Evolutionary conservation across 2,329 filamentous ascomycete genomes (phyloP), one percentile per base, ranked within the genome.

Genomic region (Alternaria hordeiaustralica): DNA sequence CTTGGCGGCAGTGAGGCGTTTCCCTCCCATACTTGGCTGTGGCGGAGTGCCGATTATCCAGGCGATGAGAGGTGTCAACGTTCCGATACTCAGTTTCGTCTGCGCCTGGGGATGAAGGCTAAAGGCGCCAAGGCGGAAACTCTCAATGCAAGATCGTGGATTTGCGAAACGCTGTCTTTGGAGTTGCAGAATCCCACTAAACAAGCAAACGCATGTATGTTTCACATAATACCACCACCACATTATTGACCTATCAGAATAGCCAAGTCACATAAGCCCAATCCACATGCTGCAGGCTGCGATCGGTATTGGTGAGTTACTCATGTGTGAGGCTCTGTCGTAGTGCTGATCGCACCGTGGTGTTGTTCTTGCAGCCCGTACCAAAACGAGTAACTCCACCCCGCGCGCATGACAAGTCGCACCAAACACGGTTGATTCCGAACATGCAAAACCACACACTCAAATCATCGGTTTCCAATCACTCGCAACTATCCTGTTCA

Each of bases 1-100:
- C 71, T 74, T 74, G 71, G 71, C 69, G 71, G 58, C 70, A 21
- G 58, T 58, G 30, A 64, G 55, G 61, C 58, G 69, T 71, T 69
- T 71, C 69, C 64, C 60, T 50, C 57, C 20, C 25, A 46, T 51
- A 55, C 70, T 71, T 72, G 70, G 68, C 69, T 26, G 55, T 44
- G 49, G 58, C 25, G 30, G 47, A 58, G 56, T 25, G 47, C 25
- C 54, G 26, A 54, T 47, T 61, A 46, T 45, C 18, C 45, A 60
- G 50, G 53, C 63, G 30, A 26, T 56, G 58, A 67, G 50, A 64
- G 63, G 63, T 66, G 63, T 55, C 65, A 61, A 66, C 51, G 62
- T 57, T 63, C 61, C 58, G 47, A 49, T 36, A 46, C 61, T 33
- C 18, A 67, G 69, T 71, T 69, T 71, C 69, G 64, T 58, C 43